Conservation (phyloP, 2,329 filamentous ascomycete species). For the Aspergillus aculeatinus region DNA sequence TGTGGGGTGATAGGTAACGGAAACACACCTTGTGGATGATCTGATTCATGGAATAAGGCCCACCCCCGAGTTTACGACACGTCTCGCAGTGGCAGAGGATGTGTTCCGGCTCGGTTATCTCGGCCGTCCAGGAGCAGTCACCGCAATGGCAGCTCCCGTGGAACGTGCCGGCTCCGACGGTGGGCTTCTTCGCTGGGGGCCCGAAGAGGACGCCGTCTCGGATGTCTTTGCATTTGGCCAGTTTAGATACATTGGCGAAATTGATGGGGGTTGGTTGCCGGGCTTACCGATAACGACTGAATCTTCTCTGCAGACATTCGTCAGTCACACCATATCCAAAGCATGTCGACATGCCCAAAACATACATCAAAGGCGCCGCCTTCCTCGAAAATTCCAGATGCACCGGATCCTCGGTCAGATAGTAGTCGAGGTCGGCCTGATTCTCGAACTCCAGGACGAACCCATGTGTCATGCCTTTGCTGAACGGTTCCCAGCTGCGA, state of each 20-base stretch:
- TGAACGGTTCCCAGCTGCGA: slow-evolving; percentile 7
- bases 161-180: neutral
- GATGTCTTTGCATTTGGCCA: neutral
- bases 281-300: neutral
- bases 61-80: slow-evolving; percentile 7
- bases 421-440: slow-evolving; percentile 6
- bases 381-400: slow-evolving; percentile 7
- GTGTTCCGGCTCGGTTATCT: slow-evolving; percentile 4
- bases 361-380: slow-evolving; percentile 2
- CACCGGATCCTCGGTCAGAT: slow-evolving; percentile 3
- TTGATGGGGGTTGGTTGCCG: too few relatives aligned
- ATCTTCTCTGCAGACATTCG: neutral
- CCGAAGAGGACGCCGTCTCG: slow-evolving; percentile 4
- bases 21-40: neutral
- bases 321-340: neutral
- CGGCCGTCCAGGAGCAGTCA: slow-evolving; percentile 5
- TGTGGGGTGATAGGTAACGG: neutral
- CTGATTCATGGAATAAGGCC: slow-evolving; percentile 1
- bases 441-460: slow-evolving; percentile 9
- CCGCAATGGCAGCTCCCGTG: slow-evolving; percentile 7
- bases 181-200: neutral
- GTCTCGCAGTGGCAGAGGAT: slow-evolving; percentile 11
- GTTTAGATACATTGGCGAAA: neutral
- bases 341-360: neutral
- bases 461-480: slow-evolving; percentile 7